Evolutionary conservation across 2,329 filamentous ascomycete species (phyloP).

Genomic region (Nectriaceae sp.): DNA sequence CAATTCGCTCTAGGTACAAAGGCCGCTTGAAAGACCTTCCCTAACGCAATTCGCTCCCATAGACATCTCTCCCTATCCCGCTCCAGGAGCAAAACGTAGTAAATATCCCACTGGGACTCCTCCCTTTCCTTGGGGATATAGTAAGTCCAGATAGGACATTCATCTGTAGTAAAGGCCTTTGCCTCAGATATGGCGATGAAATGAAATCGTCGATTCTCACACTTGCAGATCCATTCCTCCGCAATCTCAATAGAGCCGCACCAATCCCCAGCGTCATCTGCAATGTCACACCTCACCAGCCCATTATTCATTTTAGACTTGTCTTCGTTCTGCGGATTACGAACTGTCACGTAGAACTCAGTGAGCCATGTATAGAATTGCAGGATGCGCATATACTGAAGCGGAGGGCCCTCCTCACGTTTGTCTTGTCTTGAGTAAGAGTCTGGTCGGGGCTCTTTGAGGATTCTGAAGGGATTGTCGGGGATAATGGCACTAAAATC

Average conservation of each 20-base stretch:
- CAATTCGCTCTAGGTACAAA: neutral
- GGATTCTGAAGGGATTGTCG: neutral
- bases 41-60: neutral
- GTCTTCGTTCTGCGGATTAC: neutral
- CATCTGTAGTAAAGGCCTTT: neutral
- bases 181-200: neutral
- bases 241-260: neutral
- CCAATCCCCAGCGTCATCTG: neutral
- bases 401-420: no score
- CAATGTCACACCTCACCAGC: neutral
- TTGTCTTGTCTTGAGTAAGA: no score
- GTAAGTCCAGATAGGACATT: neutral
- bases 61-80: neutral
- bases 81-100: neutral
- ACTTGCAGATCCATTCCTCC: neutral
- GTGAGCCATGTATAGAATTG: neutral
- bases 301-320: neutral
- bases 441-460: no score
- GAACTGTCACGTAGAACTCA: neutral
- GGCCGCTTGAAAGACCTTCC: neutral
- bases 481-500: no score
- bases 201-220: neutral
- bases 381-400: neutral
- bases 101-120: neutral
- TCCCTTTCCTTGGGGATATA: conserved; percentile 1